These are phyloP conservation scores for Cryptosporidium bovis DNA, from an alignment of 169 alveolate genomes.

Conservation along the genomic window DNA sequence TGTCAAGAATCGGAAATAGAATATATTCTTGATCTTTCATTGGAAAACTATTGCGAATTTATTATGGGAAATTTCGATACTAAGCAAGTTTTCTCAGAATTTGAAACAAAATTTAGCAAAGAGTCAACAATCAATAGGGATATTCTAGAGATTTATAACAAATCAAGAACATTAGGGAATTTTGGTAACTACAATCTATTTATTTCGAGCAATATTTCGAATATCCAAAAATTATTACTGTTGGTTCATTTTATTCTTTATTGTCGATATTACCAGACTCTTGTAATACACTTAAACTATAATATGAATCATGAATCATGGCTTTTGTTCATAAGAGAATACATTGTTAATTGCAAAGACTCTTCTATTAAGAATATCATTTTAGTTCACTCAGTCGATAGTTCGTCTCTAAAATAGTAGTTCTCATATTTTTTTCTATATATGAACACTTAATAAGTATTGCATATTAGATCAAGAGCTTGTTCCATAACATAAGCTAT, in stretches of 20 bases:
- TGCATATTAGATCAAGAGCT: too few species aligned
- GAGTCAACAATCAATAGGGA: not conserved
- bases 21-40: not conserved
- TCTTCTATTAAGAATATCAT: conserved; percentile 29
- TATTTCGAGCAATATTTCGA: not conserved
- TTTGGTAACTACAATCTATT: not conserved
- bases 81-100: not conserved
- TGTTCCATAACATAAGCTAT: too few species aligned
- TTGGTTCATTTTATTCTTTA: conserved; percentile 23
- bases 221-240: conserved; percentile 26
- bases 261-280: conserved; percentile 2
- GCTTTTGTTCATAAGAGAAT: conserved; percentile 5
- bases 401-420: not conserved
- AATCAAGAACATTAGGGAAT: not conserved
- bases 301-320: conserved; percentile 17
- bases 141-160: not conserved
- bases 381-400: not conserved
- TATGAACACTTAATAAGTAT: too few species aligned
- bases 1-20: not conserved
- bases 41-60: not conserved
- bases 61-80: not conserved
- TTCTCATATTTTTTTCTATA: too few species aligned
- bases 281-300: conserved; percentile 21
- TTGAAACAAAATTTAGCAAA: not conserved
- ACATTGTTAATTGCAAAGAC: not conserved